A percentile compares a stretch with the other conserved stretches of the same genome.
Evolutionary conservation across 2,329 filamentous ascomycete species (phyloP).

Genomic region (Hypoxylon sp.): DNA sequence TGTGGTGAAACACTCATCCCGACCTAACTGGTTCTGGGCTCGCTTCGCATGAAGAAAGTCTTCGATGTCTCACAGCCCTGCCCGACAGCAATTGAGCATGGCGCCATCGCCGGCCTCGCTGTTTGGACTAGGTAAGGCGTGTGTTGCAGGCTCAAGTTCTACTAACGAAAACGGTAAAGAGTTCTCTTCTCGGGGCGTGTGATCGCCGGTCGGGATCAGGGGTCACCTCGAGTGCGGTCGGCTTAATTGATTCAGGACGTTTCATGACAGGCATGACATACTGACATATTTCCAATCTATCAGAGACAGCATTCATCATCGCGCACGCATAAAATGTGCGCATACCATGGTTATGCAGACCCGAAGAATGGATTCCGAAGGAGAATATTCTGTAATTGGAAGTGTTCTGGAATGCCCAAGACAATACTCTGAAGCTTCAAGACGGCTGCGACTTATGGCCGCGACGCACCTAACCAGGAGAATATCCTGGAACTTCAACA

Average conservation of each 20-base stretch:
- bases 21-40: conserved; percentile 25
- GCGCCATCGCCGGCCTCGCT: conserved; percentile 28
- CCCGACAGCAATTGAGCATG: conserved; percentile 26
- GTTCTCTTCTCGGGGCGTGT: conserved; percentile 42
- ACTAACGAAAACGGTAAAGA: conserved; percentile 31
- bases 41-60: conserved; percentile 27
- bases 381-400: conserved; percentile 14
- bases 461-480: conserved; percentile 1
- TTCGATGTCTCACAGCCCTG: conserved; percentile 38
- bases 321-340: conserved; percentile 26
- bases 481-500: too few relatives aligned
- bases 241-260: conserved; percentile 41
- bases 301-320: conserved; percentile 42
- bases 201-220: conserved; percentile 46
- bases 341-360: conserved; percentile 17
- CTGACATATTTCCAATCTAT: conserved; percentile 43
- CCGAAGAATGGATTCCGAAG: conserved; percentile 11
- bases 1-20: conserved; percentile 37
- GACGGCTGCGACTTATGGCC: neutral
- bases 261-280: conserved; percentile 44
- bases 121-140: conserved; percentile 31
- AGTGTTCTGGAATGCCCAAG: conserved; percentile 30
- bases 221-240: conserved; percentile 24
- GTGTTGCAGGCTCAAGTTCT: conserved; percentile 19
- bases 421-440: conserved; percentile 10